phyloP scores from a whole-genome alignment of 176 grass and related monocot genomes.

The Tuctoria greenei region DNA sequence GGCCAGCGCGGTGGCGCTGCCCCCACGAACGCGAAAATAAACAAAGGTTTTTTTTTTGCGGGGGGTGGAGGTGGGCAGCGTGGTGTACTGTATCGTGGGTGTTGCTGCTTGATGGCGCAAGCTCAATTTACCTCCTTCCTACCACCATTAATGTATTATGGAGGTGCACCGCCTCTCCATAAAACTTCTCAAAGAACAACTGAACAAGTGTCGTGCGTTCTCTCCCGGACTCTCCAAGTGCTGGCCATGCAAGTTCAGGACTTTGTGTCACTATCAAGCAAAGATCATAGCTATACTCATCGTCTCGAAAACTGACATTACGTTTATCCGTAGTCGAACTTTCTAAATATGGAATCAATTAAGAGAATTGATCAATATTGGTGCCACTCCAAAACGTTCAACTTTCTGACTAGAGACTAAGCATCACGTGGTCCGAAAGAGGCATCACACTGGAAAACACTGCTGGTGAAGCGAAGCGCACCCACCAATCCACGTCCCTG shows the following conservation, averaged over 20 bases:
- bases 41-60: not conserved
- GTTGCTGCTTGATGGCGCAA: slow-evolving; percentile 27
- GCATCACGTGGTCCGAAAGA: not conserved
- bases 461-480: not conserved
- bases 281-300: not conserved
- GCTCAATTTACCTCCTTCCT: slow-evolving; percentile 25
- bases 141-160: slow-evolving; percentile 54
- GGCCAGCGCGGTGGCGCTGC: slow-evolving; percentile 33
- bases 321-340: not conserved
- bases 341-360: not conserved
- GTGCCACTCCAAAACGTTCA: not conserved
- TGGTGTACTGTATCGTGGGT: not conserved
- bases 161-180: not conserved
- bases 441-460: not conserved
- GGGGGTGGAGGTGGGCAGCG: no score
- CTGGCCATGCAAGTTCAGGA: not conserved
- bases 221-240: not conserved
- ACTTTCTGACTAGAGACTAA: not conserved
- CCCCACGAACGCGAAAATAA: not conserved
- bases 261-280: not conserved
- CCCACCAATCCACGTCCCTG: not conserved
- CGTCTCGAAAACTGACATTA: not conserved
- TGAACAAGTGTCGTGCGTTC: not conserved
- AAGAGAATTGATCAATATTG: no score
- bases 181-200: no score